Conservation (phyloP, 1,284 basidiomycete genomes). For the Apiotrichum veenhuisii region DNA sequence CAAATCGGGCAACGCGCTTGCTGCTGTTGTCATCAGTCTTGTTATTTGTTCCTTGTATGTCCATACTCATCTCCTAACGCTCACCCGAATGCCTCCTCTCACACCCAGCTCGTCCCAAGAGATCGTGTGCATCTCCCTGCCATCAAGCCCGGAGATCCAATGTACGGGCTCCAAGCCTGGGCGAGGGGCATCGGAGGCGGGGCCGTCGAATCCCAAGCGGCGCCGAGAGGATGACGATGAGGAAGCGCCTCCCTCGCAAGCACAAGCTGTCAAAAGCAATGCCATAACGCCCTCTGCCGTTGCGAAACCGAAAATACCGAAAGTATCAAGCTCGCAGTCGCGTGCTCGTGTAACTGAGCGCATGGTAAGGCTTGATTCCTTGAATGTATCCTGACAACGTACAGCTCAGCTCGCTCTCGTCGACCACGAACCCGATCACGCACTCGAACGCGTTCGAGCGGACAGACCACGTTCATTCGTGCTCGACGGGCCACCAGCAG, state of each 20-base stretch:
- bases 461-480: constrained; percentile 43
- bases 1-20: not conserved
- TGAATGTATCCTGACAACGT: not conserved
- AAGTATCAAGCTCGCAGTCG: not conserved
- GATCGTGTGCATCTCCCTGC: constrained; percentile 38
- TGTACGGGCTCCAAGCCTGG: not conserved
- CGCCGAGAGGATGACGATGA: not conserved
- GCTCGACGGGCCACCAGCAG: constrained; percentile 44
- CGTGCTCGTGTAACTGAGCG: constrained; percentile 25
- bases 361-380: constrained; percentile 22
- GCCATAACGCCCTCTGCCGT: no score
- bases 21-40: not conserved
- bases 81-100: constrained; percentile 21
- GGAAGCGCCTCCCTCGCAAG: not conserved
- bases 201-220: not conserved
- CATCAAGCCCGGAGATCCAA: not conserved
- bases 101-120: constrained; percentile 36
- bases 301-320: not conserved
- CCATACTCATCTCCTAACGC: not conserved
- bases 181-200: not conserved
- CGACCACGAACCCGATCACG: constrained; percentile 39
- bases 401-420: constrained; percentile 34
- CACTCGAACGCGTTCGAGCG: constrained; percentile 40
- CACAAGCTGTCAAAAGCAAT: not conserved
- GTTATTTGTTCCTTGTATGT: not conserved